A percentile compares a stretch with the other conserved stretches of the same genome.
Evolutionary conservation across 2,329 filamentous ascomycete genomes (phyloP).

Genomic region (Fusarium tuaranense): DNA sequence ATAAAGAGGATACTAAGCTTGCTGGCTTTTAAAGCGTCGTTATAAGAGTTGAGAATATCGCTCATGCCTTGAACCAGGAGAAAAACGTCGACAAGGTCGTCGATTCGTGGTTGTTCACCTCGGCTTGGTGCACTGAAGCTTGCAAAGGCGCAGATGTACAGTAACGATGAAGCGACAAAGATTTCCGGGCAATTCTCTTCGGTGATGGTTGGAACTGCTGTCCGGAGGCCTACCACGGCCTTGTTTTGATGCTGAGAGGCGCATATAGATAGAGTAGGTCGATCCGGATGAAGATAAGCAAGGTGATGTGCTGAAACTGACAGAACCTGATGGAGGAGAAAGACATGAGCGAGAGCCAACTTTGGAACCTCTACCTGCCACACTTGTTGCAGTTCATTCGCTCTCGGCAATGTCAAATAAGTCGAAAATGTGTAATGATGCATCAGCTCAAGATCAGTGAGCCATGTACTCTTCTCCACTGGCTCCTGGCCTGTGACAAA

Average conservation of each 20-base stretch:
- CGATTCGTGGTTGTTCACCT: slow-evolving; percentile 38
- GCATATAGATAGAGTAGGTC: slow-evolving; percentile 36
- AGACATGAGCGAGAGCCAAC: slow-evolving; percentile 44
- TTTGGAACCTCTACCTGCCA: slow-evolving; percentile 47
- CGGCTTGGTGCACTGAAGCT: slow-evolving; percentile 36
- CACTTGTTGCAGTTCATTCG: slow-evolving; percentile 40
- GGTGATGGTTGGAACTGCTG: slow-evolving; percentile 39
- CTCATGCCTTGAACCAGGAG: slow-evolving; percentile 48
- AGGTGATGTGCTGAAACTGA: slow-evolving; percentile 48
- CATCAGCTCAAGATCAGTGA: slow-evolving; percentile 52
- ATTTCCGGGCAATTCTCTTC: slow-evolving; percentile 48
- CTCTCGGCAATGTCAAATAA: slow-evolving; percentile 47
- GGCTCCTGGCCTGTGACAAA: slow-evolving; percentile 33
- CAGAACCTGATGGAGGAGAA: slow-evolving; percentile 48
- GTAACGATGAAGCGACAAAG: slow-evolving; percentile 48
- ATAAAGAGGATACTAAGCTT: slow-evolving; percentile 12
- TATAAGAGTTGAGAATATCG: slow-evolving; percentile 44
- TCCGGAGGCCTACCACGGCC: slow-evolving; percentile 47
- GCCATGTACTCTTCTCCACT: slow-evolving; percentile 42
- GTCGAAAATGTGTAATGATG: slow-evolving; percentile 50
- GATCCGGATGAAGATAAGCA: slow-evolving; percentile 42
- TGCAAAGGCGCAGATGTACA: slow-evolving; percentile 49
- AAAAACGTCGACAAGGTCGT: slow-evolving; percentile 50
- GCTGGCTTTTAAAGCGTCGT: slow-evolving; percentile 18
- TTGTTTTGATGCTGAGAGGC: slow-evolving; percentile 50